A percentile compares a stretch with the other conserved stretches of the same genome.
These are phyloP conservation scores for Bipolaris cookei DNA, from an alignment of 2,329 filamentous ascomycete genomes.

Conservation along the genomic window DNA sequence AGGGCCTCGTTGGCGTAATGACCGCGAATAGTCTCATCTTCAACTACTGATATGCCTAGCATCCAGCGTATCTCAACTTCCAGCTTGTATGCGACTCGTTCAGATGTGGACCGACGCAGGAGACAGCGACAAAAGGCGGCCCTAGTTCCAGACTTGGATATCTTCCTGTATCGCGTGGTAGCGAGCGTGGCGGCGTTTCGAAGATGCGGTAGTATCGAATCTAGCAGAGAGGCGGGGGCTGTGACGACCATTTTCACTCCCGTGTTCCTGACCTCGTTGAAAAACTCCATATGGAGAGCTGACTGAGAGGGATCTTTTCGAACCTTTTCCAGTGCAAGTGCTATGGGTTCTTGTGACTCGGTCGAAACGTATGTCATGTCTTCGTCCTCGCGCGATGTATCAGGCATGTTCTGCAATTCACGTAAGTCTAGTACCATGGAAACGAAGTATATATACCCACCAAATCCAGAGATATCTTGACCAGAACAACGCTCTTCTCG, in stretches of 20 bases:
- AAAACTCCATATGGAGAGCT: constrained; percentile 28
- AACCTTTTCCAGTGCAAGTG: constrained; percentile 35
- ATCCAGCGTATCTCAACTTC: constrained; percentile 41
- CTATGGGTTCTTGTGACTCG: constrained; percentile 11
- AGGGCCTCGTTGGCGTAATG: constrained; percentile 35
- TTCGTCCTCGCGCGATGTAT: constrained; percentile 2
- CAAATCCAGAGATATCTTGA: constrained; percentile 33
- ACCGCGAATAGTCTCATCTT: constrained; percentile 21
- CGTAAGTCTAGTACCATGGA: constrained; percentile 9
- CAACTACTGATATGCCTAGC: constrained; percentile 36
- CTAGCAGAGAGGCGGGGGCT: constrained; percentile 19
- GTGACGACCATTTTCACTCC: constrained; percentile 31
- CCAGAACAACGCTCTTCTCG: constrained; percentile 39
- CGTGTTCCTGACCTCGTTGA: constrained; percentile 20
- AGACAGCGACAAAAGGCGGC: constrained; percentile 38
- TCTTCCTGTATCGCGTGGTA: constrained; percentile 27
- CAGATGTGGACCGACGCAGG: constrained; percentile 17
- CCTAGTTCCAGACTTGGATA: constrained; percentile 21
- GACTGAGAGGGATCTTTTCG: constrained; percentile 8
- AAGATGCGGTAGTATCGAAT: constrained; percentile 31
- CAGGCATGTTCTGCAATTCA: constrained; percentile 9
- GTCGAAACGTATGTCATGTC: background rate
- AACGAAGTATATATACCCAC: constrained; percentile 21
- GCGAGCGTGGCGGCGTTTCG: constrained; percentile 29
- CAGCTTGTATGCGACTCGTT: constrained; percentile 20